Percentiles rank a stretch among this genome's conserved stretches.
phyloP scores from a whole-genome alignment of 306 rosid species.

The Castanea mollissima region DNA sequence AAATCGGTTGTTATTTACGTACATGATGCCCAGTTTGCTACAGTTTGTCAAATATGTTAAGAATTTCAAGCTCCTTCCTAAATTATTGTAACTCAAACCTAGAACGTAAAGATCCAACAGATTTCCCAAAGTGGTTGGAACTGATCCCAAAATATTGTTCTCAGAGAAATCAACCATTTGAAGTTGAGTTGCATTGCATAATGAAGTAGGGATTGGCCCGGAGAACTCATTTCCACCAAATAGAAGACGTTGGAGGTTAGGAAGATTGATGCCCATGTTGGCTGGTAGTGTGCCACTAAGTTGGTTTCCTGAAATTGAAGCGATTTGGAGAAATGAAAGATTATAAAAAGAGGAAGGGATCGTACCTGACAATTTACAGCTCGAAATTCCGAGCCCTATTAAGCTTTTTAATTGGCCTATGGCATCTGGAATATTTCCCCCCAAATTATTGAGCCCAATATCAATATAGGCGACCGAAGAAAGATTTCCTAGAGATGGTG shows the following conservation, averaged over 20 bases:
- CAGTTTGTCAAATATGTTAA: constrained; percentile 24
- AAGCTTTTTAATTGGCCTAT: constrained; percentile 5
- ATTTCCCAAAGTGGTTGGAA: too few relatives aligned
- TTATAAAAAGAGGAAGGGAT: constrained; percentile 31
- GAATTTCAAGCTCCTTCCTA: constrained; percentile 37
- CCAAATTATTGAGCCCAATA: constrained; percentile 11
- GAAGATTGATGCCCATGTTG: too few relatives aligned
- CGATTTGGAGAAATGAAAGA: rapidly evolving
- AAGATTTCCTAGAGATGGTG: too few relatives aligned
- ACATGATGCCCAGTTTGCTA: not conserved
- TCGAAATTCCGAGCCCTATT: not conserved
- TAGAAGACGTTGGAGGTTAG: too few relatives aligned
- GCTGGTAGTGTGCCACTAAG: too few relatives aligned
- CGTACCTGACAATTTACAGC: constrained; percentile 19
- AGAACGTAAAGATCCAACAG: not conserved
- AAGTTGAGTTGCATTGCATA: too few relatives aligned
- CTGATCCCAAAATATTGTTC: too few relatives aligned
- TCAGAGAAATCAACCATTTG: rapidly evolving
- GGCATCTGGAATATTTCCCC: constrained; percentile 33
- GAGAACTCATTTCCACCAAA: too few relatives aligned
- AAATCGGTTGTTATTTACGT: constrained; percentile 4
- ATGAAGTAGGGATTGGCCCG: too few relatives aligned
- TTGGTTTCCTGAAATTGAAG: rapidly evolving
- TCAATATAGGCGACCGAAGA: rapidly evolving
- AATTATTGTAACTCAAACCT: rapidly evolving